phyloP scores from a whole-genome alignment of 495 filamentous ascomycete species.

The Melanomma pulvis-pyrius region DNA sequence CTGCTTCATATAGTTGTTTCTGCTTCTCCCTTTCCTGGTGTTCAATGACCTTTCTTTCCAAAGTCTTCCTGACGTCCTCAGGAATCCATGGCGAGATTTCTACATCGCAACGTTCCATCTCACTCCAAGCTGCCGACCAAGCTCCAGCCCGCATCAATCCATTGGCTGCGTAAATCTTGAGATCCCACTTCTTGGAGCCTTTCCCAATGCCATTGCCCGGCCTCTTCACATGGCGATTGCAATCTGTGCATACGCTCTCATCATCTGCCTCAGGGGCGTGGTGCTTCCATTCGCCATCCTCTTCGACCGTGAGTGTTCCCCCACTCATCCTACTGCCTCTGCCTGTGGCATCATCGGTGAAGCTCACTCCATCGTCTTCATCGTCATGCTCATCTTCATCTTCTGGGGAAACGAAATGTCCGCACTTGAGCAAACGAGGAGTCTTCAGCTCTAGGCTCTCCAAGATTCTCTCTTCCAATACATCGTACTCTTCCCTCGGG shows the following conservation, averaged over 20 bases:
- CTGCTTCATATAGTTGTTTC: slow-evolving; percentile 29
- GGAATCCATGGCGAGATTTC: slow-evolving; percentile 78
- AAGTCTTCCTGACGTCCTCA: slow-evolving; percentile 49
- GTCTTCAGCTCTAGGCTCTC: slow-evolving; percentile 80
- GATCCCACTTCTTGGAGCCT: slow-evolving; percentile 66
- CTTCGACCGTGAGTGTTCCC: slow-evolving; percentile 34
- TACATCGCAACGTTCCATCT: slow-evolving; percentile 97
- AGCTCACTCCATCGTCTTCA: slow-evolving; percentile 24
- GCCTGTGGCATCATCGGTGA: slow-evolving; percentile 17
- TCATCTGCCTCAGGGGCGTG: slow-evolving; percentile 27
- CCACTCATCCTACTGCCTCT: slow-evolving; percentile 49
- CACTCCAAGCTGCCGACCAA: slow-evolving; percentile 91
- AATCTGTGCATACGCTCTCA: slow-evolving; percentile 39
- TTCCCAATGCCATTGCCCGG: slow-evolving; percentile 29
- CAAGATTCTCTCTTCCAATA: slow-evolving; percentile 88
- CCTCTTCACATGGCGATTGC: slow-evolving; percentile 37
- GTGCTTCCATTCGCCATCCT: slow-evolving; percentile 36
- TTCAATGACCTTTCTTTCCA: slow-evolving; percentile 49
- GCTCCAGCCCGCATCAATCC: slow-evolving; percentile 89
- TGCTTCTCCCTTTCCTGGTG: slow-evolving; percentile 44
- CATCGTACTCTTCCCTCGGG: slow-evolving; percentile 85
- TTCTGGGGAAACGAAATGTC: slow-evolving; percentile 57
- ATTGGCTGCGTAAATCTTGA: slow-evolving; percentile 91
- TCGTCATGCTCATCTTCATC: slow-evolving; percentile 20
- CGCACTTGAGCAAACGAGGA: slow-evolving; percentile 74